Conservation (phyloP, 2,329 filamentous ascomycete species). For the Apiospora sp. region DNA sequence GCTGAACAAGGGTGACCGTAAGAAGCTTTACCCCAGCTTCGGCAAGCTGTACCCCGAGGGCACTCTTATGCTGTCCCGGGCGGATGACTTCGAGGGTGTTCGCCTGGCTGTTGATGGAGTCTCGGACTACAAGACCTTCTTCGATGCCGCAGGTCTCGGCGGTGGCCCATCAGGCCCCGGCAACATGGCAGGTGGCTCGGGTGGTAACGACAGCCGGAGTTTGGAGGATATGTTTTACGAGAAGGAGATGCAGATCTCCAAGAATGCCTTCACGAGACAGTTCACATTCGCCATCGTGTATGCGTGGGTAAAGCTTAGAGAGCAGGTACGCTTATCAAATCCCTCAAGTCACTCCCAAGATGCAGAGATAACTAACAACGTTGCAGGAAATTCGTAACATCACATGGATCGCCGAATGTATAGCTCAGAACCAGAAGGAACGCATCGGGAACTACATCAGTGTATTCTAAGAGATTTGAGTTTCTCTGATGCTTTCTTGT, state of each 20-base stretch:
- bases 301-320: constrained; percentile 95
- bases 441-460: constrained; percentile 99
- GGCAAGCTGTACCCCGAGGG: constrained; percentile 94
- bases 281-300: constrained; percentile 96
- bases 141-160: constrained; percentile 85
- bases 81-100: constrained; percentile 94
- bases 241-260: constrained; percentile 99
- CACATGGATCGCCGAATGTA: constrained; percentile 99
- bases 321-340: constrained; percentile 74
- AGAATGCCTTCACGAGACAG: constrained; percentile 92
- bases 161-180: constrained; percentile 76
- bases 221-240: constrained; percentile 98
- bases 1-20: constrained; percentile 89
- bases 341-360: neutral
- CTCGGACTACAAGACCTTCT: constrained; percentile 93
- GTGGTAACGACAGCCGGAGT: constrained; percentile 79
- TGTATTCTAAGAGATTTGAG: constrained; percentile 73
- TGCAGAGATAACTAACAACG: constrained; percentile 31
- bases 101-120: constrained; percentile 92
- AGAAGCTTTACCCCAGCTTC: constrained; percentile 94
- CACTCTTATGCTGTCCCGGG: constrained; percentile 90
- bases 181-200: constrained; percentile 84
- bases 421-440: constrained; percentile 99
- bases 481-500: constrained; percentile 24
- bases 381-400: constrained; percentile 97